phyloP scores from a whole-genome alignment of 352 stramenopile species.

The Phytophthora brassicae region DNA sequence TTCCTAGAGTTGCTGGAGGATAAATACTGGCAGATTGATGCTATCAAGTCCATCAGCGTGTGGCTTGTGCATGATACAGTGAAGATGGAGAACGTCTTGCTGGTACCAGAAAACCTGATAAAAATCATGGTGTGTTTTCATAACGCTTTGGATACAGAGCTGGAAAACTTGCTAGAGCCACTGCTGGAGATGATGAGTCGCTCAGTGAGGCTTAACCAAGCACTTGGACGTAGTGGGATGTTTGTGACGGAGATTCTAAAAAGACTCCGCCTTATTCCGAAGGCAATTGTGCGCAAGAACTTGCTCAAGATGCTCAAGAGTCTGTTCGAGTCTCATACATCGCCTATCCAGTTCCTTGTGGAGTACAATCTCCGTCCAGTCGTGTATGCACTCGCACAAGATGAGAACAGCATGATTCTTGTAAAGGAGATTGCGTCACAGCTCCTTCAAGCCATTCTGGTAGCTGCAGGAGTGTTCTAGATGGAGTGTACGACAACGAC shows the following conservation, averaged over 20 bases:
- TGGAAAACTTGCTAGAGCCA: constrained; percentile 82
- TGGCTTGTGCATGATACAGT: constrained; percentile 84
- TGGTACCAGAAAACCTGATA: constrained; percentile 64
- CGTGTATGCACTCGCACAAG: constrained; percentile 78
- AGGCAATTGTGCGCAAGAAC: constrained; percentile 90
- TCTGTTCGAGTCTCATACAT: constrained; percentile 87
- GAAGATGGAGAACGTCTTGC: constrained; percentile 83
- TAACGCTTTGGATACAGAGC: constrained; percentile 62
- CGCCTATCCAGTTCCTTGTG: constrained; percentile 83
- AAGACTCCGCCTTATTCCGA: constrained; percentile 74
- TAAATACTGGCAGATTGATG: constrained; percentile 90
- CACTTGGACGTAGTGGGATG: constrained; percentile 79
- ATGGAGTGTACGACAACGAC: not conserved
- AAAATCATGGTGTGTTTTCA: constrained; percentile 76
- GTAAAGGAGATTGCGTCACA: constrained; percentile 90
- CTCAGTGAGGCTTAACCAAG: constrained; percentile 78
- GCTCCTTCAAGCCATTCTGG: constrained; percentile 78
- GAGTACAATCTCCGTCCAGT: constrained; percentile 88
- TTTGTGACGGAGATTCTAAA: constrained; percentile 88
- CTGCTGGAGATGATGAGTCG: constrained; percentile 79
- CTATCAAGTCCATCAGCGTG: constrained; percentile 86
- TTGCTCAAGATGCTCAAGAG: constrained; percentile 92
- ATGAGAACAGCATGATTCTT: constrained; percentile 89
- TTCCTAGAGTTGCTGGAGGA: constrained; percentile 89
- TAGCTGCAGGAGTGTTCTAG: constrained; percentile 66